phyloP scores from a whole-genome alignment of 371 early-diverging fungal species.

The Dichotomocladium elegans region DNA sequence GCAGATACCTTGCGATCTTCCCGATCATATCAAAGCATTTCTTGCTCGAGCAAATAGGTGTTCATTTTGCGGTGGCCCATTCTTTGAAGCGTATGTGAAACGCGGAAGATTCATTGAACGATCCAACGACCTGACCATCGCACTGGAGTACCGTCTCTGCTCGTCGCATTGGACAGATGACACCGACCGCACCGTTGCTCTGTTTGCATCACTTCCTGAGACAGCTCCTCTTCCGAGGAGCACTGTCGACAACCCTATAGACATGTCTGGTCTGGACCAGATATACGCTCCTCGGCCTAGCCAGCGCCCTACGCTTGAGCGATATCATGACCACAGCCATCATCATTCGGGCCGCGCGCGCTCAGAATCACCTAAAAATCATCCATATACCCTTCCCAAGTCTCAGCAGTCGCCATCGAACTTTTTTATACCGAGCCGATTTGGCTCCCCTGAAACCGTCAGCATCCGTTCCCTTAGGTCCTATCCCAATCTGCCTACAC shows the following conservation, averaged over 20 bases:
- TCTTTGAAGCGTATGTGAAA: constrained; percentile 65
- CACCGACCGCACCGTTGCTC: constrained; percentile 25
- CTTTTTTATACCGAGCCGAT: constrained; percentile 9
- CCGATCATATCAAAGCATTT: constrained; percentile 61
- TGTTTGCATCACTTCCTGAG: constrained; percentile 20
- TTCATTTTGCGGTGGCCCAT: constrained; percentile 87
- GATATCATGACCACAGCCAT: constrained; percentile 7
- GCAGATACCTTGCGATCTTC: constrained; percentile 45
- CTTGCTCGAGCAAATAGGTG: constrained; percentile 64
- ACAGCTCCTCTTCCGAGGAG: neutral
- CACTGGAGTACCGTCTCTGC: constrained; percentile 34
- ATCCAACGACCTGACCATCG: constrained; percentile 35
- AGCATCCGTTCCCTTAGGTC: constrained; percentile 12
- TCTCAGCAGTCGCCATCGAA: constrained; percentile 7
- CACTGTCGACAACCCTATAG: neutral
- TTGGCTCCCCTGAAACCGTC: neutral
- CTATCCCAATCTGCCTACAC: neutral
- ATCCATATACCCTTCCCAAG: constrained; percentile 10
- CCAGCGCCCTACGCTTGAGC: neutral
- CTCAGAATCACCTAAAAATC: constrained; percentile 2
- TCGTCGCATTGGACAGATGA: constrained; percentile 43
- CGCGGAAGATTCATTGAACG: constrained; percentile 66
- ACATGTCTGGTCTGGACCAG: constrained; percentile 7
- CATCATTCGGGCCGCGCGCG: constrained; percentile 1
- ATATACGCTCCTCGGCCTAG: neutral